A percentile compares a stretch with the other conserved stretches of the same genome.
Conservation (phyloP, 192 early-diverging fungal genomes). For the Coemansia sp. region DNA sequence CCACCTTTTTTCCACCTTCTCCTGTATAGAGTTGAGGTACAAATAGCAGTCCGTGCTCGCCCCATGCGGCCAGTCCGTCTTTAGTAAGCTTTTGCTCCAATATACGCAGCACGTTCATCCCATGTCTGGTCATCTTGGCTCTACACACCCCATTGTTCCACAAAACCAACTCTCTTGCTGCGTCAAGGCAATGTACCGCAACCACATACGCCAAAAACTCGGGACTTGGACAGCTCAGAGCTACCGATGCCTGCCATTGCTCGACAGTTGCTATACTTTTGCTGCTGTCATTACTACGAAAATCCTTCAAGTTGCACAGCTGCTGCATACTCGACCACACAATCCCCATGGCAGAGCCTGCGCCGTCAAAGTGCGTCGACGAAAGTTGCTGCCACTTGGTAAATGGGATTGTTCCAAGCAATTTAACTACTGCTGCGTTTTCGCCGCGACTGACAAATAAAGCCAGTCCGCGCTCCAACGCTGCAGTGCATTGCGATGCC, state of each 20-base stretch:
- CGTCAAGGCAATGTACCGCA: slow-evolving; percentile 14
- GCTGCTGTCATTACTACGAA: background rate
- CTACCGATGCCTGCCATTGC: slow-evolving; percentile 26
- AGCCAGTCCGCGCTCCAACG: slow-evolving; percentile 13
- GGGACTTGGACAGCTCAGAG: slow-evolving; percentile 29
- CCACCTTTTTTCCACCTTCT: background rate
- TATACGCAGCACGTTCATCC: slow-evolving; percentile 14
- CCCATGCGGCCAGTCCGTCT: slow-evolving; percentile 19
- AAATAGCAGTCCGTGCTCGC: slow-evolving; percentile 16
- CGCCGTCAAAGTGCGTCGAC: slow-evolving; percentile 1
- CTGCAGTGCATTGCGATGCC: slow-evolving; percentile 21
- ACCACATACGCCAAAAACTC: slow-evolving; percentile 28
- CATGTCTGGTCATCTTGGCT: slow-evolving; percentile 16
- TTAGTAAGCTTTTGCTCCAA: slow-evolving; percentile 17
- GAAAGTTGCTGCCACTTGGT: slow-evolving; percentile 28
- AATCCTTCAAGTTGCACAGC: background rate
- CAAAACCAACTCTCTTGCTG: slow-evolving; percentile 17
- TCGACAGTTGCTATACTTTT: background rate
- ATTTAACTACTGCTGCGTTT: background rate
- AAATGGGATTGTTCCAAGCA: slow-evolving; percentile 8
- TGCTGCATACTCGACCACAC: slow-evolving; percentile 27
- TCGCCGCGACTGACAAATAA: slow-evolving; percentile 1
- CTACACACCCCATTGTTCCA: background rate
- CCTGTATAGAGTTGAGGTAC: slow-evolving; percentile 29
- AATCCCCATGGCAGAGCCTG: slow-evolving; percentile 14